Evolutionary conservation across 768 basidiomycete genomes (phyloP), one percentile per base, ranked within the genome.

Genomic region (Leccinum sublutescens): DNA sequence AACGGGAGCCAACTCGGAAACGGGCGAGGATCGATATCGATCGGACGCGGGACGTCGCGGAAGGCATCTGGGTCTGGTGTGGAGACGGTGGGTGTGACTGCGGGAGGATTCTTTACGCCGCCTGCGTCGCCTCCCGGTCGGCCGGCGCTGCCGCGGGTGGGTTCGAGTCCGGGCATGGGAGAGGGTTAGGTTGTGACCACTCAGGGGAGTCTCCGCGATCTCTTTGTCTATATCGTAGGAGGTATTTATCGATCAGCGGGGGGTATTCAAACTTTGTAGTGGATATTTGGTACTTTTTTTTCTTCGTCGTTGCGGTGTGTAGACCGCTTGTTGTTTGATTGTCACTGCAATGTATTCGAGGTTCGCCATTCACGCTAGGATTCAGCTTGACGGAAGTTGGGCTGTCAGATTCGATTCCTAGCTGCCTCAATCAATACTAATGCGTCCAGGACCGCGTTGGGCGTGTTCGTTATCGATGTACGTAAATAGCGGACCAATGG

Each of bases 41-140:
- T 90, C 57, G 87, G 89, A 55, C 75, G 84, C 38, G 86, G 83
- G 19, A 84, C 84, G 61, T 81, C 76, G 66, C 66, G 74, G 64
- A 91, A 91, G 76, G 74, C 82, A 48, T 78, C 80, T 54, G 91
- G 87, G 15, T 84, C 89, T 21, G 88, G 83, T 31, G 91, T 93
- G 57, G 87, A 89, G 74, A 87, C 90, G 27, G 70, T 88, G 49
- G 81, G 90, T 17, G 78, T 93, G 50, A 91, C 87, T 33, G 91
- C 89, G 34, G 80, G 79, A 21, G 92, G 91, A 0, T 93, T 93
- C 69, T 93, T 93, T 71, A 76, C 79, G 12, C 78, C 89, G 4
- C 85, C 88, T 10, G 56, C 66, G 47, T 62, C 68, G 11, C 70
- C 71, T 33, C 52, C 62, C 27, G 48, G 31, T 10, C 17, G 53